Conservation (phyloP, 805 yeast genomes). For the Metschnikowia lochheadii region DNA sequence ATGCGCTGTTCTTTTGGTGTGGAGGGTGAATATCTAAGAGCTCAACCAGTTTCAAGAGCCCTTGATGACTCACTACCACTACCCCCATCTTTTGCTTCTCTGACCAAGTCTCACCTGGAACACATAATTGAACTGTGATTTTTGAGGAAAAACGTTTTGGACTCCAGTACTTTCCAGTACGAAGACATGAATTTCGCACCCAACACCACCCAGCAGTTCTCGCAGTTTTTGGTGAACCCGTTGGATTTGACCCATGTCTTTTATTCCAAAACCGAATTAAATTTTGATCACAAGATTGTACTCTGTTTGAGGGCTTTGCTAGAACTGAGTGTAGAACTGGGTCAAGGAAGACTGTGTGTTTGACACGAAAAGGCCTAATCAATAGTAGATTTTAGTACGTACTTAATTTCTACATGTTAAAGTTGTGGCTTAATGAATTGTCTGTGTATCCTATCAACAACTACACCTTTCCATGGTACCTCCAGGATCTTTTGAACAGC, state of each 20-base stretch:
- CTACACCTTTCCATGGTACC: constrained; percentile 21
- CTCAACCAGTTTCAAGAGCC: constrained; percentile 63
- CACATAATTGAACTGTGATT: constrained; percentile 74
- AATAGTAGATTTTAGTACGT: no score
- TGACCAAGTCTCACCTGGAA: constrained; percentile 86
- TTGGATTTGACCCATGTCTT: constrained; percentile 45
- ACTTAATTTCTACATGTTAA: no score
- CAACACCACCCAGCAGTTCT: constrained; percentile 72
- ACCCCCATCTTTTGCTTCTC: constrained; percentile 56
- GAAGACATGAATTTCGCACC: constrained; percentile 31
- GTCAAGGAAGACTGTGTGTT: no score
- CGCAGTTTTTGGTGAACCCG: constrained; percentile 66
- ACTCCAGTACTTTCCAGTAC: constrained; percentile 15
- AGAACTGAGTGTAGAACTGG: no score
- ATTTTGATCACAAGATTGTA: constrained; percentile 65
- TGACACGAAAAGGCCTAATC: no score
- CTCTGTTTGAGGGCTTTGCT: background rate
- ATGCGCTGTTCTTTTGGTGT: constrained; percentile 72
- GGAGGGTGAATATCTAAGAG: constrained; percentile 62
- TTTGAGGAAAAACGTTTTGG: constrained; percentile 48
- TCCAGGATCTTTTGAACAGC: constrained; percentile 44
- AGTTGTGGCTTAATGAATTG: no score
- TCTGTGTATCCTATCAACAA: background rate
- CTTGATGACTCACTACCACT: constrained; percentile 64
- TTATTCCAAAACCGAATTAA: constrained; percentile 59